Percentiles rank a stretch among this genome's conserved stretches.
Evolutionary conservation across 495 filamentous ascomycete genomes (phyloP).

Genomic region (Penicillium psychrofluorescens): DNA sequence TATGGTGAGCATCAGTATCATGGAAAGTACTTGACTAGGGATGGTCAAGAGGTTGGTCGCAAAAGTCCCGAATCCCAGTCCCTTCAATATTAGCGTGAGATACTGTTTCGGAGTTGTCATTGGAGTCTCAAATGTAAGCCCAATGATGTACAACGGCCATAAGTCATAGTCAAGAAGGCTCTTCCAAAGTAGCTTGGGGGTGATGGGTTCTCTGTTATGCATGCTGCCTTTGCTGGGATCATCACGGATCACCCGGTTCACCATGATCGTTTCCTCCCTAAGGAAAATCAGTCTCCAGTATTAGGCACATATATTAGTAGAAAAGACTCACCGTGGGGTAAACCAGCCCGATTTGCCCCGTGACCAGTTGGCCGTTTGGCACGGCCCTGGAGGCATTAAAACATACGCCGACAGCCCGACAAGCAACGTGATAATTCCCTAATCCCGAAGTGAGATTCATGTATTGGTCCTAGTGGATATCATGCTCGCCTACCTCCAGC

Average conservation of each 20-base stretch:
- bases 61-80: conserved; percentile 58
- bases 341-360: conserved; percentile 54
- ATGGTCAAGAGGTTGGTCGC: conserved; percentile 59
- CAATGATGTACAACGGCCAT: conserved; percentile 50
- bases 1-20: conserved; percentile 34
- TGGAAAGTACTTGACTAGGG: conserved; percentile 36
- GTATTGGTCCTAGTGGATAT: too few relatives aligned
- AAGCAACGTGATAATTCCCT: conserved; percentile 37
- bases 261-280: conserved; percentile 51
- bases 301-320: too few relatives aligned
- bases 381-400: too few relatives aligned
- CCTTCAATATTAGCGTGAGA: conserved; percentile 53
- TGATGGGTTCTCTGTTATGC: conserved; percentile 50
- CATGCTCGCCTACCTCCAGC: conserved; percentile 30
- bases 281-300: conserved; percentile 25
- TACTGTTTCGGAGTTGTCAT: conserved; percentile 41
- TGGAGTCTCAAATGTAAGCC: conserved; percentile 45
- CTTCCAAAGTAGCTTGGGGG: conserved; percentile 33
- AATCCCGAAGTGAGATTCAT: too few relatives aligned
- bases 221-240: conserved; percentile 57
- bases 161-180: conserved; percentile 45
- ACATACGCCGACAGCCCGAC: conserved; percentile 30
- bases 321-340: conserved; percentile 25
- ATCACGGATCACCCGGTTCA: conserved; percentile 56
- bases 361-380: too few relatives aligned